Evolutionary conservation across 2,329 filamentous ascomycete genomes (phyloP).

Genomic region (Aspergillus oerlinghausenensis): DNA sequence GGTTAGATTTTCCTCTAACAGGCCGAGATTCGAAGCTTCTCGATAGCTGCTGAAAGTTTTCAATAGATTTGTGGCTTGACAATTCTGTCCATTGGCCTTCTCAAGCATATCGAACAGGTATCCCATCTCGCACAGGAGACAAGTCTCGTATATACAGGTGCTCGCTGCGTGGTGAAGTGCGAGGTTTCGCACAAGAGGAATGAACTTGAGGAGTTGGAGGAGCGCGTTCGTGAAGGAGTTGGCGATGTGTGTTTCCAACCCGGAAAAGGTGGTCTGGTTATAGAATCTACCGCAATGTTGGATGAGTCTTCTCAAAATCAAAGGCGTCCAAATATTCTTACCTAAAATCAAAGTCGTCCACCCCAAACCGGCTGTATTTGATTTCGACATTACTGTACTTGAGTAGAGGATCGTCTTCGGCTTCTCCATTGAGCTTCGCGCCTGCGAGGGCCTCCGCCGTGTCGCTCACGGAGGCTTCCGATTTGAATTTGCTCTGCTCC

Average conservation of each 20-base stretch:
- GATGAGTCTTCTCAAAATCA: neutral
- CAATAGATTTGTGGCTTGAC: slow-evolving; percentile 90
- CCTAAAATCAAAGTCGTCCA: slow-evolving; percentile 99
- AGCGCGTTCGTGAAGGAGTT: slow-evolving; percentile 96
- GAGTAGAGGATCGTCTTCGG: slow-evolving; percentile 75
- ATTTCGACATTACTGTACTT: slow-evolving; percentile 95
- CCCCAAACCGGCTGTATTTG: slow-evolving; percentile 97
- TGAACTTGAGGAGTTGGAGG: slow-evolving; percentile 87
- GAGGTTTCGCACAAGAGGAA: slow-evolving; percentile 79
- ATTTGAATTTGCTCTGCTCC: slow-evolving; percentile 47
- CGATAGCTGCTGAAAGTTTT: slow-evolving; percentile 82
- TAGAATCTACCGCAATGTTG: slow-evolving; percentile 63
- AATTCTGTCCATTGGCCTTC: slow-evolving; percentile 89
- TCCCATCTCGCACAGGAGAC: slow-evolving; percentile 87
- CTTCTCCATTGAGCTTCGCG: slow-evolving; percentile 63
- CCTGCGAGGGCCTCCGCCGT: slow-evolving; percentile 62
- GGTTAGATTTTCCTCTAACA: slow-evolving; percentile 78
- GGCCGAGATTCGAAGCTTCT: slow-evolving; percentile 69
- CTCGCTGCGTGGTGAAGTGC: slow-evolving; percentile 85
- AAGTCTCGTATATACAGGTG: slow-evolving; percentile 74
- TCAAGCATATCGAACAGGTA: slow-evolving; percentile 98
- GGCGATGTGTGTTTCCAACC: slow-evolving; percentile 90
- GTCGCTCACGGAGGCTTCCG: slow-evolving; percentile 47
- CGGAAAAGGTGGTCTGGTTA: slow-evolving; percentile 88
- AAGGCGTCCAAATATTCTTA: slow-evolving; percentile 54